These are phyloP conservation scores for Westerdykella ornata DNA, from an alignment of 2,329 filamentous ascomycete species.

Conservation along the genomic window DNA sequence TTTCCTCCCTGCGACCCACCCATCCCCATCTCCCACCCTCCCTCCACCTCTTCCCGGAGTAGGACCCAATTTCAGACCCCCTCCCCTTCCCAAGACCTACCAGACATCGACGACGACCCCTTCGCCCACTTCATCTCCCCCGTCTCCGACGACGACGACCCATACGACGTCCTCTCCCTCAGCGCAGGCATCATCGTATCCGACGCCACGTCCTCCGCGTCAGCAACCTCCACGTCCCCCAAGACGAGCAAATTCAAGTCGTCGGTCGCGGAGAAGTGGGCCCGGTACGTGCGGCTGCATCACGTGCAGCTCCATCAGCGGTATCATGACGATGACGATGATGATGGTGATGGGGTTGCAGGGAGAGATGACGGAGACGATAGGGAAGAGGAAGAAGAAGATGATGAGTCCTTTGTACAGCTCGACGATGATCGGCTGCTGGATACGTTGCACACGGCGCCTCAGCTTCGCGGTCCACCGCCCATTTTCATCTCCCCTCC, in stretches of 20 bases:
- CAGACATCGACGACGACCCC: slow-evolving; percentile 40
- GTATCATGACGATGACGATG: slow-evolving; percentile 24
- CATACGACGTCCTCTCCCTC: slow-evolving; percentile 32
- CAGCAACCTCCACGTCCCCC: too few relatives aligned
- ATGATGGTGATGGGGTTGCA: slow-evolving; percentile 1
- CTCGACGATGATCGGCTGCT: slow-evolving; percentile 33
- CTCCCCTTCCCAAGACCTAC: slow-evolving; percentile 13
- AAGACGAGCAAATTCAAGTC: slow-evolving; percentile 37
- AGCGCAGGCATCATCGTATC: slow-evolving; percentile 36
- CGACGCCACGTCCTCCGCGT: slow-evolving; percentile 15
- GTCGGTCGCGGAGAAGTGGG: slow-evolving; percentile 37
- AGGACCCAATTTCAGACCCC: too few relatives aligned
- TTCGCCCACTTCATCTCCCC: slow-evolving; percentile 41
- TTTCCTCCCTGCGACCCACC: slow-evolving; percentile 29
- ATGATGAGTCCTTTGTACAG: slow-evolving; percentile 35
- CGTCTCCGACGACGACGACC: slow-evolving; percentile 38
- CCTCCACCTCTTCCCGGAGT: background rate
- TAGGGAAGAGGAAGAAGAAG: slow-evolving; percentile 5
- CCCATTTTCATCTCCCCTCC: slow-evolving; percentile 21
- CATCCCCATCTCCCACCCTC: slow-evolving; percentile 8
- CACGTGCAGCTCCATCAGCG: slow-evolving; percentile 27
- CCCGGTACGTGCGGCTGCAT: slow-evolving; percentile 35
- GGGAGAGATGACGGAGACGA: slow-evolving; percentile 19
- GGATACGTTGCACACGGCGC: slow-evolving; percentile 23
- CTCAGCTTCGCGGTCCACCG: slow-evolving; percentile 20